These are phyloP conservation scores for Termitomyces sp. DNA, from an alignment of 768 basidiomycete genomes.

Conservation along the genomic window DNA sequence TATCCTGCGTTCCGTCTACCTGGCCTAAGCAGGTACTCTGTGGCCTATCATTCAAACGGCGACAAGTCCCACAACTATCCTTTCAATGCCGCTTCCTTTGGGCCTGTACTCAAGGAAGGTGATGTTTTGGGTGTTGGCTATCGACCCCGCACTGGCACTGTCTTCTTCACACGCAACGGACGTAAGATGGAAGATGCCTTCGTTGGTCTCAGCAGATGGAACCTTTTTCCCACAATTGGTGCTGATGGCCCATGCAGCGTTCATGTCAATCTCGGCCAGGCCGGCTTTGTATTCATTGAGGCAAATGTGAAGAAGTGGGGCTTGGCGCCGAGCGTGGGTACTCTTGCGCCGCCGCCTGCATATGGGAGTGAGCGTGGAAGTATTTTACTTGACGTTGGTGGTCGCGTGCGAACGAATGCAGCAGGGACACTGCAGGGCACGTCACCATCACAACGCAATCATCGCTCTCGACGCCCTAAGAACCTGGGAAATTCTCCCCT, in stretches of 20 bases:
- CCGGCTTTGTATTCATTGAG: conserved; percentile 98
- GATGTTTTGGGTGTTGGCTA: conserved; percentile 96
- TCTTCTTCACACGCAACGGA: conserved; percentile 99
- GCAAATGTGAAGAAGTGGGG: conserved; percentile 99
- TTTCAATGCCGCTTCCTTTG: conserved; percentile 81
- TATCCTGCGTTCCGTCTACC: conserved; percentile 93
- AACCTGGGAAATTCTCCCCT: conserved; percentile 44
- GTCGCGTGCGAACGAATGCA: conserved; percentile 35
- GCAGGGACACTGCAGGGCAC: conserved; percentile 36
- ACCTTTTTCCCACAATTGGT: conserved; percentile 95
- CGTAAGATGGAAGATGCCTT: conserved; percentile 97
- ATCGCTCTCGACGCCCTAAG: conserved; percentile 54
- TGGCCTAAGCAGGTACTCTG: conserved; percentile 78
- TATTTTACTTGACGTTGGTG: conserved; percentile 91
- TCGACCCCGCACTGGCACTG: conserved; percentile 91
- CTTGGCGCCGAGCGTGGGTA: conserved; percentile 93
- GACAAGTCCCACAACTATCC: conserved; percentile 98
- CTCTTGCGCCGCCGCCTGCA: conserved; percentile 94
- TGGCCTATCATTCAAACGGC: conserved; percentile 94
- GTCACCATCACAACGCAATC: conserved; percentile 51
- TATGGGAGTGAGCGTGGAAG: conserved; percentile 97
- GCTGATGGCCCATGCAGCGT: conserved; percentile 95
- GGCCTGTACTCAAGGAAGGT: conserved; percentile 82
- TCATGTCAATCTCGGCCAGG: conserved; percentile 96
- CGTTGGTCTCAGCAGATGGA: conserved; percentile 81